Percentiles rank a stretch among this genome's conserved stretches.
Conservation (phyloP, 176 grass and related monocot genomes). For the Cenchrus purpureus region DNA sequence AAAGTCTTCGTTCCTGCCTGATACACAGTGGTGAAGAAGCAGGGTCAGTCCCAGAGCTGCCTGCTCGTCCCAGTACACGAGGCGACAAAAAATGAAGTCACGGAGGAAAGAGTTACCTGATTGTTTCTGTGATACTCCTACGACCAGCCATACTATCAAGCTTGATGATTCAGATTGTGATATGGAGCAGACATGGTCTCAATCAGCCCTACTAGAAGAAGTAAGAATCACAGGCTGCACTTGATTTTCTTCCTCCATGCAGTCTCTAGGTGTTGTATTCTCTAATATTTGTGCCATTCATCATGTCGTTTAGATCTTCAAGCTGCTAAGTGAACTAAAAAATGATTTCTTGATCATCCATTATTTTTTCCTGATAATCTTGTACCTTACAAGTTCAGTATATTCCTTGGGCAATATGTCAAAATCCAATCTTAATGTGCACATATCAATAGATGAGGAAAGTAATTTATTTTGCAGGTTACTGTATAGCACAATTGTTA, state of each 20-base stretch:
- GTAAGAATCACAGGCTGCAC: slow-evolving; percentile 47
- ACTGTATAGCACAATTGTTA: no score
- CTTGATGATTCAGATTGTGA: slow-evolving; percentile 56
- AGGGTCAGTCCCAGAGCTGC: slow-evolving; percentile 67
- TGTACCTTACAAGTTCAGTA: no score
- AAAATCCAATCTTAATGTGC: no score
- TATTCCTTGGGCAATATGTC: no score
- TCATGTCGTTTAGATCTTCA: not conserved
- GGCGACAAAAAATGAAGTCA: slow-evolving; percentile 43
- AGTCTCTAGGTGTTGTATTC: not conserved
- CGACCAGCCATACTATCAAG: slow-evolving; percentile 29
- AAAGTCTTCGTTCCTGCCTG: slow-evolving; percentile 36
- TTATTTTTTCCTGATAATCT: not conserved
- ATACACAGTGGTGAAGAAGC: slow-evolving; percentile 74
- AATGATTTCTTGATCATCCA: not conserved
- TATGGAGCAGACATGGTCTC: slow-evolving; percentile 43
- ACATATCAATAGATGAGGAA: no score
- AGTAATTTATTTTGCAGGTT: no score
- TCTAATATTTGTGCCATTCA: not conserved
- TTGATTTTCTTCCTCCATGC: slow-evolving; percentile 20
- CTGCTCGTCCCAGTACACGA: slow-evolving; percentile 15
- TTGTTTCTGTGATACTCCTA: slow-evolving; percentile 41
- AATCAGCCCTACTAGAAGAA: slow-evolving; percentile 57
- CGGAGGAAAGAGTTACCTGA: slow-evolving; percentile 46
- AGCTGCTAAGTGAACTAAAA: not conserved